Base-by-base conservation (phyloP, 1,284 basidiomycete species). In the Singerocomus rubriflavus region DNA sequence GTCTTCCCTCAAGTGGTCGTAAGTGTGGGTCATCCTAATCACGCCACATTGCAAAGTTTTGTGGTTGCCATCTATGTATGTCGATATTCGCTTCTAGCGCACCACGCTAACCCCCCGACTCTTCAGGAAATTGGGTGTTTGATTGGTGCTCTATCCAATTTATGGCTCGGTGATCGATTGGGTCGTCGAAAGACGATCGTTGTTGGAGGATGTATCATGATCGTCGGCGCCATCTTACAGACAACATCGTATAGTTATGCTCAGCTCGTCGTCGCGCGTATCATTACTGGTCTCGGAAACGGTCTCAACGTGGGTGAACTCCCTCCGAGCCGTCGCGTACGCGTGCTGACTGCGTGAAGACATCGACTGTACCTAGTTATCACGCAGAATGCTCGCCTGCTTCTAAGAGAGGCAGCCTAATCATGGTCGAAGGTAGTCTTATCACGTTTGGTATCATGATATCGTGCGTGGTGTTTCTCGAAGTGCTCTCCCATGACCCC, bases 381-480 rank as follows among this genome's bases (percentile, higher is more conserved):
- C 84, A 85, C 48, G 81, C 83, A 0, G 85, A 88, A 62, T 81
- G 81, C 54, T 81, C 82, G 3, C 77, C 80, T 8, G 77, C 84
- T 3, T 71, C 77, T 33, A 77, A 76, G 56, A 71, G 85, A 51
- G 85, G 85, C 17, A 77, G 78, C 52, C 73, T 85, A 50, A 85
- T 87, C 39, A 82, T 84, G 76, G 72, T 87, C 38, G 84, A 86
- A 68, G 82, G 84, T 5, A 79, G 77, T 59, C 70, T 88, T 3
- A 85, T 88, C 51, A 80, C 83, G 3, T 82, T 84, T 57, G 85
- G 85, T 53, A 80, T 87, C 59, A 85, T 84, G 78, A 68, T 86
- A 51, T 80, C 81, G 78, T 82, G 55, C 69, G 80, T 77, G 68
- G 16, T 0, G 17, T 57, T 46, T 34, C n/a, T 8, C 33, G 0